Evolutionary conservation across 331 rosid genomes (phyloP).

Genomic region (Rhamnella rubrinervis): DNA sequence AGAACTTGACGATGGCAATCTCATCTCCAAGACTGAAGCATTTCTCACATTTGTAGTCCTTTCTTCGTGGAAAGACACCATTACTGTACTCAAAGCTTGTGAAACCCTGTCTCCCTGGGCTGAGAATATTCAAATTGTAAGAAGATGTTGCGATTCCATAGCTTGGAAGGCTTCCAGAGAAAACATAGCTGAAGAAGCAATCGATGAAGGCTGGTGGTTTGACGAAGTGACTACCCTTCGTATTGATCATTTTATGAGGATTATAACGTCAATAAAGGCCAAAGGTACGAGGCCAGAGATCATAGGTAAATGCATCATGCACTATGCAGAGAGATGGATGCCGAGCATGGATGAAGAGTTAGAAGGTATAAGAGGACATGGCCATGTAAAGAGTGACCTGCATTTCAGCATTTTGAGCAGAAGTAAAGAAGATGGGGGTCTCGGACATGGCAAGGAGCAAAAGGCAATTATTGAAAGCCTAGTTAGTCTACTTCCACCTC

Average conservation of each 20-base stretch:
- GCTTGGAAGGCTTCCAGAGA: conserved; percentile 88
- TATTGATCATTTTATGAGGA: conserved; percentile 67
- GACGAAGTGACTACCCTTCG: conserved; percentile 47
- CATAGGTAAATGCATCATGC: conserved; percentile 71
- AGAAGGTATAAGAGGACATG: conserved; percentile 71
- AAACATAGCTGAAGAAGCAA: conserved; percentile 31
- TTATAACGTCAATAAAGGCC: conserved; percentile 60
- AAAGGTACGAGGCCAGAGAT: conserved; percentile 62
- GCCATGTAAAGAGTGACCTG: conserved; percentile 53
- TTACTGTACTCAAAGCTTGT: conserved; percentile 73
- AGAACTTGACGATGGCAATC: conserved; percentile 84
- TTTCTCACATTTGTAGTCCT: conserved; percentile 92
- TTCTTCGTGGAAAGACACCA: conserved; percentile 86
- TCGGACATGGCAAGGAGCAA: conserved; percentile 61
- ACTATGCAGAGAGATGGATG: conserved; percentile 74
- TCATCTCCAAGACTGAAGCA: conserved; percentile 76
- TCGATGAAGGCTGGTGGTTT: conserved; percentile 62
- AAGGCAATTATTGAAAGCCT: conserved; percentile 71
- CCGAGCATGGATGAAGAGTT: conserved; percentile 62
- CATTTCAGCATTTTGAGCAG: conserved; percentile 57
- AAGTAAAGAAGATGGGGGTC: conserved; percentile 44
- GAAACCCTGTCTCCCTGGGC: conserved; percentile 88
- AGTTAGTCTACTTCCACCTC: conserved; percentile 76
- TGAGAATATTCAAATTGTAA: conserved; percentile 84
- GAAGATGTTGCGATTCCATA: conserved; percentile 87